These are phyloP conservation scores for Eucalyptus fibrosa DNA, from an alignment of 345 rosid genomes.

Conservation along the genomic window DNA sequence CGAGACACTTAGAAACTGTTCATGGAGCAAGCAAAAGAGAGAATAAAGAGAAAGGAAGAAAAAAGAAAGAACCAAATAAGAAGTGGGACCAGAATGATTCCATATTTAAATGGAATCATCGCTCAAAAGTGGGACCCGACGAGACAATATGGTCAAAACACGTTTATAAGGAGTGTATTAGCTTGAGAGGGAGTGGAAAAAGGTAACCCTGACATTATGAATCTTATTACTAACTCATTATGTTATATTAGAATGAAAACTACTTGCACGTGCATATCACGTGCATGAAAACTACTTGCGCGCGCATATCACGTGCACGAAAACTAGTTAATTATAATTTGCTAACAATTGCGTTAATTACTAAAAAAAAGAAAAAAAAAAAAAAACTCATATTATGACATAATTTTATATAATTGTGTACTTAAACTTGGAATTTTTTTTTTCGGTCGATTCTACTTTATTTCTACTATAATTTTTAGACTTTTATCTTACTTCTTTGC, in stretches of 20 bases:
- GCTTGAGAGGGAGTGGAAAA: not conserved
- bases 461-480: accelerated
- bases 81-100: not conserved
- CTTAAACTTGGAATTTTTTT: not conserved
- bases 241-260: not conserved
- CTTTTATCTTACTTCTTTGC: accelerated
- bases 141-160: not conserved
- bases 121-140: not conserved
- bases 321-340: not conserved
- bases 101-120: not conserved
- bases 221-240: not conserved
- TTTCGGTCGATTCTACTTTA: accelerated
- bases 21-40: not conserved
- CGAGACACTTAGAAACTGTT: not conserved
- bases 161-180: not conserved
- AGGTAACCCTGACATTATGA: not conserved
- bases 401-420: not conserved
- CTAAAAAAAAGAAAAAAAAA: not conserved
- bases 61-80: not conserved
- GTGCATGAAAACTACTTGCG: not conserved
- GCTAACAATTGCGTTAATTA: not conserved
- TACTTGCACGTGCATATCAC: not conserved
- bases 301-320: not conserved
- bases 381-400: not conserved
- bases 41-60: not conserved